phyloP scores from a whole-genome alignment of 495 filamentous ascomycete genomes.

The Penicillium cinerascens region DNA sequence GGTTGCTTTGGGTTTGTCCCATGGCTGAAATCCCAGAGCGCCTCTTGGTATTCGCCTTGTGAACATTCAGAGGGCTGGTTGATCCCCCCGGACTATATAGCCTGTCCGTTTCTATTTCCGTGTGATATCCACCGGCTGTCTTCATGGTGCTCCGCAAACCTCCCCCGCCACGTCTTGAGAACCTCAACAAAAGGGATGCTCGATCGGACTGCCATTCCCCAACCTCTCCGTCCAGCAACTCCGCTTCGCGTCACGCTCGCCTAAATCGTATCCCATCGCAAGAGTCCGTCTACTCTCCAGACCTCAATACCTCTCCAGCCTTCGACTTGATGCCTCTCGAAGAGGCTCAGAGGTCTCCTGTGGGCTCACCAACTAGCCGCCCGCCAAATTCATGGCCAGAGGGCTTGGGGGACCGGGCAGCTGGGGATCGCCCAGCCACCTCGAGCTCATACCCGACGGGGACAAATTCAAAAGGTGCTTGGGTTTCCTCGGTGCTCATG shows the following conservation, averaged over 20 bases:
- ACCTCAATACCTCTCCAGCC: constrained; percentile 42
- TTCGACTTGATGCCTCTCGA: constrained; percentile 46
- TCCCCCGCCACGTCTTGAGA: constrained; percentile 42
- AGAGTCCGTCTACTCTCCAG: constrained; percentile 41
- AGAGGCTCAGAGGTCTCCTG: constrained; percentile 42
- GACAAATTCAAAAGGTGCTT: constrained; percentile 12
- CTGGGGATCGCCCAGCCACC: constrained; percentile 8
- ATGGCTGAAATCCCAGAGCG: not conserved
- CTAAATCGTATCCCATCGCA: constrained; percentile 31
- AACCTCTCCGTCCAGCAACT: constrained; percentile 28
- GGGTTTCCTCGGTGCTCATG: constrained; percentile 25
- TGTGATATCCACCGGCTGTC: constrained; percentile 1
- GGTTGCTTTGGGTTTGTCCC: not conserved
- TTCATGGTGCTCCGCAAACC: constrained; percentile 49
- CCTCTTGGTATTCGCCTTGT: not conserved
- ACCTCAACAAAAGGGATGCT: constrained; percentile 34
- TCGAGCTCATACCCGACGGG: constrained; percentile 2
- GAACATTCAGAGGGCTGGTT: not conserved
- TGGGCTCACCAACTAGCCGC: constrained; percentile 29
- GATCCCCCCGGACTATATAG: not conserved
- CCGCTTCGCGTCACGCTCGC: constrained; percentile 30
- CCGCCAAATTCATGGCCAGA: constrained; percentile 36
- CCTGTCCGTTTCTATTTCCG: not conserved
- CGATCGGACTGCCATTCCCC: constrained; percentile 25
- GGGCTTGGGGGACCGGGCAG: constrained; percentile 24